A percentile compares a stretch with the other conserved stretches of the same genome.
phyloP scores from a whole-genome alignment of 73 alveolate genomes.

The Tetrahymena thermophila region DNA sequence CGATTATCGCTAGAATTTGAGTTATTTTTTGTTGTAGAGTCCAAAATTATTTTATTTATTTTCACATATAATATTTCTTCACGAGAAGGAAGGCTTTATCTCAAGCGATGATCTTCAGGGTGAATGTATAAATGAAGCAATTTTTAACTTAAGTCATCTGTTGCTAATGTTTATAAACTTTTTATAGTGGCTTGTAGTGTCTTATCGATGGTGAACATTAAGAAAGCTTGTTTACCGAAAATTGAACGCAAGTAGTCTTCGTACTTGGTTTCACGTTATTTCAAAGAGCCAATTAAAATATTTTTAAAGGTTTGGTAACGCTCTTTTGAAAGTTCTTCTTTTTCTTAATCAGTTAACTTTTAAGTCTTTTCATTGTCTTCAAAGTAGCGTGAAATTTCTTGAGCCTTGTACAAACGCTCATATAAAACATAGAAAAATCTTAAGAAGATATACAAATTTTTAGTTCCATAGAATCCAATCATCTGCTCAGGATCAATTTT shows the following conservation, averaged over 20 bases:
- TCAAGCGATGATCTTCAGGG: background rate
- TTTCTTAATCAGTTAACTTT: background rate
- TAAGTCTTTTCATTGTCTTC: background rate
- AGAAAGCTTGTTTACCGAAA: background rate
- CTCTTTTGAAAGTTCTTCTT: background rate
- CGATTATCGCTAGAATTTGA: background rate
- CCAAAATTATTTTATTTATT: background rate
- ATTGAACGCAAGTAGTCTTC: background rate
- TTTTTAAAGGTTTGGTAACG: background rate
- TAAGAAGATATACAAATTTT: background rate
- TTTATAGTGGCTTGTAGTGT: background rate
- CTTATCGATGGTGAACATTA: background rate
- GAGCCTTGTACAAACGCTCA: background rate
- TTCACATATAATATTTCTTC: background rate
- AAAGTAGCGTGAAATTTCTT: background rate
- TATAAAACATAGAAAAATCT: background rate
- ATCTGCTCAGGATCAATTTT: background rate
- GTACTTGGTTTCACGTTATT: background rate
- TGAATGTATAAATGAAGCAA: background rate
- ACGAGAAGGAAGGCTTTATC: background rate
- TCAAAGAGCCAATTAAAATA: background rate
- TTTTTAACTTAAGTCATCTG: background rate
- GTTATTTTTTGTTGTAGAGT: background rate
- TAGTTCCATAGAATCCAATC: background rate
- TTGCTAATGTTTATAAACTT: background rate